A percentile compares a stretch with the other conserved stretches of the same genome.
These are phyloP conservation scores for Cicer judaicum DNA, from an alignment of 306 rosid species.

Conservation along the genomic window DNA sequence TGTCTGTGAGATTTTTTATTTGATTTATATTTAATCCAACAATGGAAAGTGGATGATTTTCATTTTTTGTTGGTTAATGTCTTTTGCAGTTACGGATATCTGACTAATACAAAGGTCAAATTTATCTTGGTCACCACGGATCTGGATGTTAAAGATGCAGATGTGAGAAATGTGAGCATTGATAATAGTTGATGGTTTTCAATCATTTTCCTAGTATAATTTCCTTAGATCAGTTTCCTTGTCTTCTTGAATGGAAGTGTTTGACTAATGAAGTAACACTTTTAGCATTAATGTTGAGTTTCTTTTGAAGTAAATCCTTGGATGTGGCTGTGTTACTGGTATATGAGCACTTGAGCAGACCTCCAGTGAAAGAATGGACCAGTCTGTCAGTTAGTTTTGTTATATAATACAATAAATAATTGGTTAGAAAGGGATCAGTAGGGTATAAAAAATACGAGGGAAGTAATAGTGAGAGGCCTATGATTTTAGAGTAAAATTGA, in stretches of 20 bases:
- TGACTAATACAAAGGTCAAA: conserved; percentile 96
- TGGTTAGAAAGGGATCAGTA: background rate
- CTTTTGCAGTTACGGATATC: conserved; percentile 79
- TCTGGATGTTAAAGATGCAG: conserved; percentile 88
- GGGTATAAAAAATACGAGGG: background rate
- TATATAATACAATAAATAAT: background rate
- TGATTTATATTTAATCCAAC: conserved; percentile 19
- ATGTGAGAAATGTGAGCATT: conserved; percentile 84
- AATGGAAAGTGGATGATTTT: background rate
- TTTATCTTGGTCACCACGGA: conserved; percentile 91
- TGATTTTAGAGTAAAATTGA: background rate
- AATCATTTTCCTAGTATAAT: background rate
- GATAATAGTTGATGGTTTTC: conserved; percentile 16
- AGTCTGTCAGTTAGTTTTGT: conserved; percentile 9
- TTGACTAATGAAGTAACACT: background rate
- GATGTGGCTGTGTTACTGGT: background rate
- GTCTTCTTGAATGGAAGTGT: conserved; percentile 12
- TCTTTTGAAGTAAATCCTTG: conserved; percentile 22
- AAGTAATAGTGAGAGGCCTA: background rate
- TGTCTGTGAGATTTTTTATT: background rate
- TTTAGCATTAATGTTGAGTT: conserved; percentile 11
- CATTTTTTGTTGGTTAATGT: conserved; percentile 9
- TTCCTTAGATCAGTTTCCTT: background rate
- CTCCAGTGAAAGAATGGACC: background rate
- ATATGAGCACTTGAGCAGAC: background rate